Percentiles rank a stretch among this genome's conserved stretches.
These are phyloP conservation scores for Saksenaea oblongispora DNA, from an alignment of 371 early-diverging fungal species.

Conservation along the genomic window DNA sequence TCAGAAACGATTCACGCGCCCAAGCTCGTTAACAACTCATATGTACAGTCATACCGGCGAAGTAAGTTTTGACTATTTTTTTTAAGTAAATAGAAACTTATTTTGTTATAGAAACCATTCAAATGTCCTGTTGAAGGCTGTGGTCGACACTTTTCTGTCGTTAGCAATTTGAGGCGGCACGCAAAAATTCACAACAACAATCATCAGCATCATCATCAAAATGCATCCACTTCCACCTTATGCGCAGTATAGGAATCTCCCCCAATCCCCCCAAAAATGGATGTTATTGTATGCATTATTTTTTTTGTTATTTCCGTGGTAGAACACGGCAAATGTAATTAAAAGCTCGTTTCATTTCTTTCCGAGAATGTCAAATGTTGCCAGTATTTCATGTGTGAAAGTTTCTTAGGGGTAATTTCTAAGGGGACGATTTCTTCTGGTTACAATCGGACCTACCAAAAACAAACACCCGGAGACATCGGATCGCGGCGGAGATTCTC, in stretches of 20 bases:
- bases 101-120: conserved; percentile 38
- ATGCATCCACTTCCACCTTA: background rate
- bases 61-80: conserved; percentile 18
- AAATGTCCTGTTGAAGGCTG: conserved; percentile 40
- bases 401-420: background rate
- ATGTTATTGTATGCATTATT: conserved; percentile 2
- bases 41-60: conserved; percentile 67
- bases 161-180: conserved; percentile 45
- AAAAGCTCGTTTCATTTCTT: conserved; percentile 2
- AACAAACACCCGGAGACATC: background rate
- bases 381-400: background rate
- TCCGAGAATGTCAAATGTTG: background rate
- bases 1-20: conserved; percentile 60
- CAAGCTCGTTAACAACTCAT: conserved; percentile 64
- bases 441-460: background rate
- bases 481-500: background rate
- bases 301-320: background rate
- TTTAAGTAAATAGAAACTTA: background rate
- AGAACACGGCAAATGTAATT: conserved; percentile 1
- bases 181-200: conserved; percentile 37
- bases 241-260: background rate
- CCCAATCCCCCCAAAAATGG: background rate
- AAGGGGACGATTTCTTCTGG: background rate
- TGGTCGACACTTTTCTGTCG: conserved; percentile 44
- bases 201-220: background rate